These are phyloP conservation scores for Mrakia blollopis DNA, from an alignment of 768 basidiomycete genomes.

Conservation along the genomic window DNA sequence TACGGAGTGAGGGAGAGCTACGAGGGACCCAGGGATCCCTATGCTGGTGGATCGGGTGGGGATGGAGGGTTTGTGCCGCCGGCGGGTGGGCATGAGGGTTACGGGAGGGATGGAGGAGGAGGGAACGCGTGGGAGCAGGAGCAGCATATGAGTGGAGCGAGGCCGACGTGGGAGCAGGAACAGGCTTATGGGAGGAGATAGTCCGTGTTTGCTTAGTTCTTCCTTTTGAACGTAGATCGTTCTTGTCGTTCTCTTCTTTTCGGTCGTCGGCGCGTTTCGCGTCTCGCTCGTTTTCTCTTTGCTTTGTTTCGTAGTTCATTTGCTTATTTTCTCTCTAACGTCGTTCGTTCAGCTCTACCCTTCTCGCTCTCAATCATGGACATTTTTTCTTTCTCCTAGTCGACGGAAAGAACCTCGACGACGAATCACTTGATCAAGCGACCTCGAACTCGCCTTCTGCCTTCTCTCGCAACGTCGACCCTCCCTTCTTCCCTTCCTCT, in stretches of 20 bases:
- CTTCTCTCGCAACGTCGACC: not conserved
- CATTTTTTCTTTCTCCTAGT: not conserved
- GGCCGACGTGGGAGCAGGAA: not conserved
- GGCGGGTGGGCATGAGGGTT: constrained; percentile 11
- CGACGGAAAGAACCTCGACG: not conserved
- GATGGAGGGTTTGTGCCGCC: constrained; percentile 25
- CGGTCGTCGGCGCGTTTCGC: not conserved
- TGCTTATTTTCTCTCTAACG: not conserved
- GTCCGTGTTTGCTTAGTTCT: not conserved
- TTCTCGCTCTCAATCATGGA: not conserved
- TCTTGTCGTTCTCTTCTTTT: not conserved
- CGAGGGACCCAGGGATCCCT: not conserved
- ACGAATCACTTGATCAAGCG: not conserved
- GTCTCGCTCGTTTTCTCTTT: no score
- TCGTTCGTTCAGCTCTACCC: not conserved
- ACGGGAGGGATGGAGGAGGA: constrained; percentile 9
- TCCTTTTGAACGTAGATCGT: not conserved
- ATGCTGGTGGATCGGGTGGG: not conserved
- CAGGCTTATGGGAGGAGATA: not conserved
- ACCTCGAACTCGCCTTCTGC: not conserved
- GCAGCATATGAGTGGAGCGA: not conserved
- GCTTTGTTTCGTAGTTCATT: no score
- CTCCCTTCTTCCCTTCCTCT: not conserved
- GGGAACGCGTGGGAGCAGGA: not conserved
- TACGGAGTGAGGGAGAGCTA: constrained; percentile 16